These are phyloP conservation scores for Tulasnella sp. DNA, from an alignment of 768 basidiomycete genomes.

Conservation along the genomic window DNA sequence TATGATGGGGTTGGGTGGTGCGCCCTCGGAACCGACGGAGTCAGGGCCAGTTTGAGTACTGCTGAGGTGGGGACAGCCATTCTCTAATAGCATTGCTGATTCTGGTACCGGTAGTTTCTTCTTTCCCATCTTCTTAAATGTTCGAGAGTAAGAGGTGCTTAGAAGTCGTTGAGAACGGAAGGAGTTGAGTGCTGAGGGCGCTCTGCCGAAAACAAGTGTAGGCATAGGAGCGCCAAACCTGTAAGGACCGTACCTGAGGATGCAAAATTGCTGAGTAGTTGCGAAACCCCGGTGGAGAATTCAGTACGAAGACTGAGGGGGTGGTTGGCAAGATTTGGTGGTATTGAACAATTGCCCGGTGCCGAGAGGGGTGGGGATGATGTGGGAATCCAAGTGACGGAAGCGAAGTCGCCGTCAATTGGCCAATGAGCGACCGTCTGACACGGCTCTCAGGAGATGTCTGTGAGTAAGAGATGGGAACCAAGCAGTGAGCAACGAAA, in stretches of 20 bases:
- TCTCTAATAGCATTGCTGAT: not conserved
- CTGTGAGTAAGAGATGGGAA: not conserved
- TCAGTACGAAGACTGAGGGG: not conserved
- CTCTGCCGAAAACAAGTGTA: slow-evolving; percentile 4
- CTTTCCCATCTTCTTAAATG: slow-evolving; percentile 15
- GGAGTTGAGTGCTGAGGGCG: not conserved
- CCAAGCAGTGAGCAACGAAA: not conserved
- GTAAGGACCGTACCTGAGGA: not conserved
- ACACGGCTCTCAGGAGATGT: not conserved
- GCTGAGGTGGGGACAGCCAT: not conserved
- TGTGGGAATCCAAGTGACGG: not conserved
- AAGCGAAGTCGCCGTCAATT: not conserved
- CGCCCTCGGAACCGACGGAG: not conserved
- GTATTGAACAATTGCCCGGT: not conserved
- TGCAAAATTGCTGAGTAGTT: not conserved
- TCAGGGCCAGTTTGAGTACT: not conserved
- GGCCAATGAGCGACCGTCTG: not conserved
- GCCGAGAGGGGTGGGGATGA: not conserved
- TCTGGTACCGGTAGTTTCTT: slow-evolving; percentile 19
- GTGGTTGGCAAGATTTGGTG: not conserved
- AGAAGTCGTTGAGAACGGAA: not conserved
- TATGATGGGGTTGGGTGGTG: slow-evolving; percentile 48
- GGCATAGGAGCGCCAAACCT: slow-evolving; percentile 4
- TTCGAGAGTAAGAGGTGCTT: not conserved
- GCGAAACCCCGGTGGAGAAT: not conserved